phyloP scores from a whole-genome alignment of 495 filamentous ascomycete species.

The Talaromyces liani region DNA sequence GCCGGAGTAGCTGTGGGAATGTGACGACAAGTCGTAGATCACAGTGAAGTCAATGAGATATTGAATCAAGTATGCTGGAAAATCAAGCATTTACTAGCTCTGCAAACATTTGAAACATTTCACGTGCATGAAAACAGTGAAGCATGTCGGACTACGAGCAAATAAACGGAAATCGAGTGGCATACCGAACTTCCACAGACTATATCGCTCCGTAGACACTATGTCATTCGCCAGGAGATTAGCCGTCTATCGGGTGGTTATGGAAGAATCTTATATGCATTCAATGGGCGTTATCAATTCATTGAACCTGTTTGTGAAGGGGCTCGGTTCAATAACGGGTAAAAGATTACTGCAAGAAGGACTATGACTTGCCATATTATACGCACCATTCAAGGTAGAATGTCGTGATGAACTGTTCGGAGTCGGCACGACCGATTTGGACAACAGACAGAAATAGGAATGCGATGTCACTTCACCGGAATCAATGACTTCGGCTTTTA shows the following conservation, averaged over 20 bases:
- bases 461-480: too few relatives aligned
- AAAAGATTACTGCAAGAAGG: too few relatives aligned
- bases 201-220: not conserved
- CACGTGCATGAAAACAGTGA: not conserved
- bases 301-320: too few relatives aligned
- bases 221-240: not conserved
- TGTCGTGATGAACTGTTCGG: too few relatives aligned
- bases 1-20: not conserved
- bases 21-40: not conserved
- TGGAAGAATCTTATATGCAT: not conserved
- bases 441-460: too few relatives aligned
- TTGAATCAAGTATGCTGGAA: not conserved
- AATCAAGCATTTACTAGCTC: not conserved
- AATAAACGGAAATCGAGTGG: not conserved
- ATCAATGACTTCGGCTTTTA: too few relatives aligned
- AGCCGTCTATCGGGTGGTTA: not conserved
- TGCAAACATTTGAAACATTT: not conserved
- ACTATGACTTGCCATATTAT: too few relatives aligned
- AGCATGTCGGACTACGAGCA: not conserved
- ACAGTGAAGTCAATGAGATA: not conserved
- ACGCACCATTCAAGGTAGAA: too few relatives aligned
- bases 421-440: too few relatives aligned
- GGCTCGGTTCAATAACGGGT: too few relatives aligned
- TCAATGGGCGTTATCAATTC: not conserved
- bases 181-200: not conserved